A percentile compares a stretch with the other conserved stretches of the same genome.
Conservation (phyloP, 2,329 filamentous ascomycete genomes). For the Fusarium irregulare region DNA sequence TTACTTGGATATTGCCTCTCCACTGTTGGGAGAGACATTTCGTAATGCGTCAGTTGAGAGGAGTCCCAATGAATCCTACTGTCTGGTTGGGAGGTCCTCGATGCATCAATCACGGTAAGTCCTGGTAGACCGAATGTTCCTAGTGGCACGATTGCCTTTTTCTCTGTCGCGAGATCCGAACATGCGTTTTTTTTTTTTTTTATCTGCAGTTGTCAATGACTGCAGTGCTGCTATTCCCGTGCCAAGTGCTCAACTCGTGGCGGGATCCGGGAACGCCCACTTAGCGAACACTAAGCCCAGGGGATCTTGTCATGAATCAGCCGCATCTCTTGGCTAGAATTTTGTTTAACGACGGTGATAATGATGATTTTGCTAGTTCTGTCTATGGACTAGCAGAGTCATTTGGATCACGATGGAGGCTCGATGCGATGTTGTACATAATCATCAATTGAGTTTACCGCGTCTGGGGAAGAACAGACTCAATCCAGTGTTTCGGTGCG, state of each 20-base stretch:
- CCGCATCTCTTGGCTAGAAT: conserved; percentile 32
- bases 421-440: neutral
- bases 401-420: neutral
- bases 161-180: neutral
- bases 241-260: conserved; percentile 12
- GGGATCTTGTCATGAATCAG: conserved; percentile 18
- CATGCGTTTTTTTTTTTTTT: neutral
- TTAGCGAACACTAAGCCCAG: conserved; percentile 5
- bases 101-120: neutral
- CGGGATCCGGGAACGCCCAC: neutral
- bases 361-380: neutral
- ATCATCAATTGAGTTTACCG: neutral
- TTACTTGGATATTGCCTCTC: neutral
- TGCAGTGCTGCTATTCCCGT: conserved; percentile 7
- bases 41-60: neutral
- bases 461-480: neutral
- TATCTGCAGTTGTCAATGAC: neutral
- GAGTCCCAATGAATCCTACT: too few relatives aligned
- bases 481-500: neutral
- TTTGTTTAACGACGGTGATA: neutral
- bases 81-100: neutral
- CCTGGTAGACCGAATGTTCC: neutral
- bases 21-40: neutral
- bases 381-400: neutral
- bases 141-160: neutral